Base-by-base conservation (phyloP, 1,139 yeast species). In the Zygosaccharomyces sapae region DNA sequence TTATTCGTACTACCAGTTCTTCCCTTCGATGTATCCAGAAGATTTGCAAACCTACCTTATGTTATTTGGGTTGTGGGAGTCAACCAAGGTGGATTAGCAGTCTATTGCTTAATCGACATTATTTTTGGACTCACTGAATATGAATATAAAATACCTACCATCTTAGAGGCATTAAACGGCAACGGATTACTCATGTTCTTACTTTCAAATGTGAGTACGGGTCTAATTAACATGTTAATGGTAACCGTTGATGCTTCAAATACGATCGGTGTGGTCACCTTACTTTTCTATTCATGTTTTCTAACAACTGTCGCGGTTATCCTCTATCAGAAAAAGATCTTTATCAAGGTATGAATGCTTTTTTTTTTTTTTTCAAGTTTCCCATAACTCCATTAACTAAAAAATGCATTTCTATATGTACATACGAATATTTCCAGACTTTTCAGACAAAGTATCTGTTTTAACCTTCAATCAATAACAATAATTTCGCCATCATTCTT, bases 41-140 rank as follows among this genome's bases (percentile, higher is more conserved):
- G 97, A 57, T 73, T 90, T 57, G 97, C 97, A 0, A 92, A 92
- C 61, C 67, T 87, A 10, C 82, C 95, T 0, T 92, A 92, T 57
- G 85, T 88, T 4, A 62, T 86, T 18, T 87, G 96, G 96, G 89
- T 86, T 2, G 83, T 83, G n/a, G 77, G 94, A 0, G 89, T 82
- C 68, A 92, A 90, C 64, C 69, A 87, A 1, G 75, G 79, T 2
- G 77, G 75, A 47, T 62, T 87, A 24, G 66, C 79, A n/a, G 65
- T 77, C 2, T 83, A 78, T 61, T 73, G 79, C 33, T 46, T 75
- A 18, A 69, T 79, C n/a, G 71, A 68, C 42, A 60, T 53, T 22
- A 2, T 63, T 1, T 52, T 65, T 36, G 42, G 56, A 0, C 53
- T 52, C 22, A 47, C 51, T n/a, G 42, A 53, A 31, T 68, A 69